Conservation (phyloP, 2,329 filamentous ascomycete species). For the Pseudogymnoascus sp. region DNA sequence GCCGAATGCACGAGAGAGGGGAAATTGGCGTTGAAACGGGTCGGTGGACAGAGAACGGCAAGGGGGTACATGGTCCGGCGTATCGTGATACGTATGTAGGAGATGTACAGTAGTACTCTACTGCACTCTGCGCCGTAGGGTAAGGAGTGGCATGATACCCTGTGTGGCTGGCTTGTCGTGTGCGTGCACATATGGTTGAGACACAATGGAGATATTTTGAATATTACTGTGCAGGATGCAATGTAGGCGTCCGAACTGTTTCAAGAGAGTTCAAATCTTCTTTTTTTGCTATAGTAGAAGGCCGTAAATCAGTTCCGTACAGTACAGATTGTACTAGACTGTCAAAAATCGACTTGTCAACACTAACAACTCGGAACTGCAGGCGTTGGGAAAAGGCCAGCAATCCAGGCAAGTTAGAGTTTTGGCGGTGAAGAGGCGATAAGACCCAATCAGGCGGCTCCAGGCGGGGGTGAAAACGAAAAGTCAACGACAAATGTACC, state of each 20-base stretch:
- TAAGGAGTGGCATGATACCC: conserved; percentile 1
- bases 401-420: neutral
- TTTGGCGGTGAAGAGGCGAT: conserved; percentile 7
- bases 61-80: neutral
- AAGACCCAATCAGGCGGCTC: conserved; percentile 6
- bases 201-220: neutral
- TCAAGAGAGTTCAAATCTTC: neutral
- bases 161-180: conserved; percentile 4
- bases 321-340: neutral
- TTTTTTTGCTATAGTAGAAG: neutral
- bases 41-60: neutral
- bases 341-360: neutral
- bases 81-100: neutral
- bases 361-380: too few relatives aligned
- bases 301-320: neutral
- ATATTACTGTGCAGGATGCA: neutral
- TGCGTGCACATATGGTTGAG: neutral
- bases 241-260: neutral
- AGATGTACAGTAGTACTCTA: neutral
- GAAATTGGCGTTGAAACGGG: neutral
- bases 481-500: conserved; percentile 4
- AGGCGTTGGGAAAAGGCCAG: conserved; percentile 2
- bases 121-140: neutral
- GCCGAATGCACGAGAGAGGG: conserved; percentile 4
- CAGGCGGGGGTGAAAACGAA: neutral